Evolutionary conservation across 2,329 filamentous ascomycete genomes (phyloP).

Genomic region (Akanthomyces uredinophilus): DNA sequence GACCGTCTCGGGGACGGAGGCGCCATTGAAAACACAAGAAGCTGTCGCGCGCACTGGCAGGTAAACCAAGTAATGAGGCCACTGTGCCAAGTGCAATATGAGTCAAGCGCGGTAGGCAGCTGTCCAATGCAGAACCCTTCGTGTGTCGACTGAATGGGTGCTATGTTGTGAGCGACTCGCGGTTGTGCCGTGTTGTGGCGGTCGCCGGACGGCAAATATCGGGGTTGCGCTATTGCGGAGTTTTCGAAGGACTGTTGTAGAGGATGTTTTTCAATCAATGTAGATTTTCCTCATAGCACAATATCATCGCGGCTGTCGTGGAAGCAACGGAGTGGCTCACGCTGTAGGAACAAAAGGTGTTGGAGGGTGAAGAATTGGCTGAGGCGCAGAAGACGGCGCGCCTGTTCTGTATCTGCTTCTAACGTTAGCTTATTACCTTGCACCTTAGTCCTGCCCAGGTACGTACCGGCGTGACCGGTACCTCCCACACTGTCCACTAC

Average conservation of each 20-base stretch:
- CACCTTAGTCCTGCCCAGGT: too few relatives aligned
- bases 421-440: too few relatives aligned
- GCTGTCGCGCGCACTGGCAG: not conserved
- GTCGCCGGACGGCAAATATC: not conserved
- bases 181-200: not conserved
- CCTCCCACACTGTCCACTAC: too few relatives aligned
- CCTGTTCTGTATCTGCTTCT: not conserved
- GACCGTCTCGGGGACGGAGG: constrained; percentile 74
- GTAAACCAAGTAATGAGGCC: constrained; percentile 25
- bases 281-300: not conserved
- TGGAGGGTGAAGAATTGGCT: not conserved
- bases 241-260: not conserved
- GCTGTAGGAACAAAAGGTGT: not conserved
- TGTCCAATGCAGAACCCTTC: not conserved
- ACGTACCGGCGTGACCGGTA: too few relatives aligned
- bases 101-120: not conserved
- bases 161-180: not conserved
- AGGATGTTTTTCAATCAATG: not conserved
- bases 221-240: not conserved
- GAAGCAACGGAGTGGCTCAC: not conserved
- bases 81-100: not conserved
- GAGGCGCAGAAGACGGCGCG: not conserved
- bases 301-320: not conserved
- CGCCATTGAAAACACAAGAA: constrained; percentile 44
- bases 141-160: constrained; percentile 14